Base-by-base conservation (phyloP, 345 rosid species). In the Geranium brycei region DNA sequence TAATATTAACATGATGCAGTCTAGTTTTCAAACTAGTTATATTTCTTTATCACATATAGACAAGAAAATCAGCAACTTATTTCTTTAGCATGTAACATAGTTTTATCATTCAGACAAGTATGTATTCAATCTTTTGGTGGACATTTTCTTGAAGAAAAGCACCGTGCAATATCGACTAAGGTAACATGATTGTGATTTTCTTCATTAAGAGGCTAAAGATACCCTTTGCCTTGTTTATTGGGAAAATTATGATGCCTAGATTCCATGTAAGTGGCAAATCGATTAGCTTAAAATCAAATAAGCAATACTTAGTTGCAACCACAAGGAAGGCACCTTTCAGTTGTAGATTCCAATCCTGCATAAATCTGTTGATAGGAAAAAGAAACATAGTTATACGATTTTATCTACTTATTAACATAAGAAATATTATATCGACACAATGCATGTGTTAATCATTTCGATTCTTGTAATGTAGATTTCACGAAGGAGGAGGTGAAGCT, bases 401-500 rank as follows among this genome's bases (percentile, higher is more conserved):
- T 1, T 35, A 7, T 35, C 41, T 35, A 35, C 5, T 35, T 35
- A 35, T 1, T 0, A 35, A 35, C 41, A 35, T 35, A 35, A 35
- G 41, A 4, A 4, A 35, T 35, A 35, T 35, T 35, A 35, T 35
- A 35, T 23, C 1, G 41, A 35, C 10, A 35, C 10, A 35, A 3
- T 35, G 3, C 4, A 35, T 35, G 41, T 13, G 3, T 55, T 65
- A 35, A 28, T 23, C 38, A 31, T 30, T 61, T 10, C 19, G 1
- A 4, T 19, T 31, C 4, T 17, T 18, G 18, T 17, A 18, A 8
- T 17, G 1, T 55, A 83, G 86, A 69, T 10, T 83, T 83, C 66
- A 69, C 41, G 63, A 76, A 69, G 65, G 83, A 81, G 17, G 81
- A 85, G 28, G 59, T 81, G 69, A 81, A 64, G 67, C 68, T 85